Evolutionary conservation across 768 basidiomycete species (phyloP), one percentile per base, ranked within the genome.

Genomic region (Coprinopsis cinerea): DNA sequence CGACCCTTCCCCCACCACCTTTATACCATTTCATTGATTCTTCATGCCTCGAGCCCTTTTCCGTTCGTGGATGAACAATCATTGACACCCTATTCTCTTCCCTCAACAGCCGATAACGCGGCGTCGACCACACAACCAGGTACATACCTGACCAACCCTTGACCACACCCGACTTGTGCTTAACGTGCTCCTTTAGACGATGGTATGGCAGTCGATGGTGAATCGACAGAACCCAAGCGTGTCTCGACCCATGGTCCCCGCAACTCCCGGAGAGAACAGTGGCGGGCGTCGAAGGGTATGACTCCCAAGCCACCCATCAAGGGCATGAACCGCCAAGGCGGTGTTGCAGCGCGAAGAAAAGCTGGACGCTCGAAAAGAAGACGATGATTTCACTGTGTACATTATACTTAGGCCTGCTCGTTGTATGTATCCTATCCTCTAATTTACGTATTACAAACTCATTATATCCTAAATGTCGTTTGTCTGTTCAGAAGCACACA

Each of bases 171-270:
- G 2, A 44, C 53, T 37, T 55, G 18, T 55, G 32, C 53, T 57
- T 57, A 56, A 57, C 46, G 42, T 50, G 18, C n/a, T 35, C 50
- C 40, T 44, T 56, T n/a, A n/a, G n/a, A n/a, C 75, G 82, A 78
- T 53, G 65, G 68, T 3, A 85, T 83, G 81, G 68, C 71, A 46
- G 59, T 83, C 35, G 84, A 88, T 44, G 48, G 64, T 22, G 64
- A 65, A 25, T 44, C 48, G 9, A 40, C 56, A 57, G 50, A 4
- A 27, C 45, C 67, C 3, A 62, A 62, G 43, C 63, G 61, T 18
- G 73, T 92, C 54, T 92, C 91, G 7, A 94, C 92, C 2, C 88
- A 92, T 58, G 92, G 91, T 11, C 77, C 83, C 2, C 80, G 90
- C 26, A 71, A 75, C 44, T 86, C 88, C 42, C 72, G 92, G 52